Evolutionary conservation across 106 monocot genomes (phyloP).

Genomic region (Iris macrosiphon): DNA sequence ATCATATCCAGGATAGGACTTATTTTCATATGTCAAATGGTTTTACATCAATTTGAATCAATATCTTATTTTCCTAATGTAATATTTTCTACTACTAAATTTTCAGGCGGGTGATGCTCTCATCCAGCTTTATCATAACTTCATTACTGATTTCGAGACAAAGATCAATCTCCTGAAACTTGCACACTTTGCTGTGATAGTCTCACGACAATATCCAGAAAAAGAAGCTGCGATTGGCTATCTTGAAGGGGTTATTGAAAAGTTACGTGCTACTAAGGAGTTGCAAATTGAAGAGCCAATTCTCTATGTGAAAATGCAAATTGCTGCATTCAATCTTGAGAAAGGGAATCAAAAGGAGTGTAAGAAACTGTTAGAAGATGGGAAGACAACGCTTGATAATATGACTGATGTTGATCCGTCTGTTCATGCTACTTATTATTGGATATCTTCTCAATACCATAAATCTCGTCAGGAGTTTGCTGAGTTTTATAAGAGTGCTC

Average conservation of each 20-base stretch:
- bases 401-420: conserved; percentile 97
- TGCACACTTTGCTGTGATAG: conserved; percentile 80
- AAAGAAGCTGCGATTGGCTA: conserved; percentile 86
- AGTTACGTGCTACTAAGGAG: conserved; percentile 64
- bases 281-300: conserved; percentile 69
- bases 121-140: conserved; percentile 92
- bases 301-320: conserved; percentile 94
- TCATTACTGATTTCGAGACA: conserved; percentile 97
- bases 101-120: conserved; percentile 87
- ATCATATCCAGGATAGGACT: no score
- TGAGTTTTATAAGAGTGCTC: conserved; percentile 88
- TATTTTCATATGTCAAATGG: no score
- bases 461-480: conserved; percentile 86
- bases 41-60: no score
- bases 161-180: conserved; percentile 99
- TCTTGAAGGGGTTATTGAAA: conserved; percentile 82
- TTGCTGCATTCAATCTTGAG: conserved; percentile 77
- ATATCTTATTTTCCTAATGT: no score
- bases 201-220: conserved; percentile 87
- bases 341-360: conserved; percentile 75
- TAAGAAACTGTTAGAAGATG: conserved; percentile 86
- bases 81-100: no score
- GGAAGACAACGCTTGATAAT: conserved; percentile 70
- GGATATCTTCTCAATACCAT: conserved; percentile 92
- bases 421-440: conserved; percentile 91